Conservation (phyloP, 352 stramenopile species). For the Pelagophyceae sp. region DNA sequence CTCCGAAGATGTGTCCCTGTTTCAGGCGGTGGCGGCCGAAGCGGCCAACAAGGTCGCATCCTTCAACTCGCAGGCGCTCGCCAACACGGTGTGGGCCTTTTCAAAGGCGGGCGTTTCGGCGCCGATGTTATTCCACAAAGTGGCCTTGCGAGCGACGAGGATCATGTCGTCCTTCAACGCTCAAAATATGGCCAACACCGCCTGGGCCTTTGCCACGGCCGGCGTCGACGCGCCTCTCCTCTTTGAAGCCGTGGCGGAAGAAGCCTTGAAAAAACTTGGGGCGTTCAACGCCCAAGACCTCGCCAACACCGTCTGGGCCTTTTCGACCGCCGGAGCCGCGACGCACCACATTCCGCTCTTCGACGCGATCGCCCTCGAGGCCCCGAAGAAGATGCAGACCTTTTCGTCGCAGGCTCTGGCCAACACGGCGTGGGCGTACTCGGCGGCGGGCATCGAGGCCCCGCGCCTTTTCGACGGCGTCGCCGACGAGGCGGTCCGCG, state of each 20-base stretch:
- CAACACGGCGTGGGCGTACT: constrained; percentile 23
- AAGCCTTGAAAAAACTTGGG: neutral
- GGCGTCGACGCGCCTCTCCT: neutral
- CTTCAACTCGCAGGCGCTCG: neutral
- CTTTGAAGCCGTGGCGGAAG: neutral
- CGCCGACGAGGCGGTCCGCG: too few relatives aligned
- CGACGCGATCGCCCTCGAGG: neutral
- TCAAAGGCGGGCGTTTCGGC: neutral
- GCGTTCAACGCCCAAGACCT: neutral
- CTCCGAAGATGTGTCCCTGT: neutral
- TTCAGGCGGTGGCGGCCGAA: neutral
- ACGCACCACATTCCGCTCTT: neutral
- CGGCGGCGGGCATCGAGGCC: constrained; percentile 1
- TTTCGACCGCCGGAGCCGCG: neutral
- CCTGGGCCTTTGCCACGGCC: neutral
- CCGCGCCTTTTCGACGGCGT: too few relatives aligned
- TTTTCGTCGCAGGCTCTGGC: constrained; percentile 20
- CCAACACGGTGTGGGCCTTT: neutral
- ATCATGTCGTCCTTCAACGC: neutral
- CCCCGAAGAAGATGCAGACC: neutral
- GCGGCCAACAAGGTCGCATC: neutral
- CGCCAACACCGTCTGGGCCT: neutral
- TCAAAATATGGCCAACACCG: neutral
- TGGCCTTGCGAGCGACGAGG: neutral
- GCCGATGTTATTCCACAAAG: neutral